Conservation (phyloP, 1,284 basidiomycete species). For the Macrocystidia cucumis region DNA sequence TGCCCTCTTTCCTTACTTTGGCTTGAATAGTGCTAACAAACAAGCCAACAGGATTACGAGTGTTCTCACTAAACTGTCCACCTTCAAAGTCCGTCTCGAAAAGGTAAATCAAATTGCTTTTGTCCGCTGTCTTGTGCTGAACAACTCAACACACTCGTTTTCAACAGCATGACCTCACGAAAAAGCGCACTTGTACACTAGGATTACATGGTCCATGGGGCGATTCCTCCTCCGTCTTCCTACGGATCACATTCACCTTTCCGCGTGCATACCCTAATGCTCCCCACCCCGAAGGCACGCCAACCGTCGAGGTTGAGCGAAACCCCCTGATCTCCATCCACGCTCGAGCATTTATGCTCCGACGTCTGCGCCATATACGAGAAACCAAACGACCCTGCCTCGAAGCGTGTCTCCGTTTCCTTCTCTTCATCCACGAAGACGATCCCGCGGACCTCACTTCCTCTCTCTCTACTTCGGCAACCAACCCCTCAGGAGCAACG, state of each 20-base stretch:
- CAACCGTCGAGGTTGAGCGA: slow-evolving; percentile 76
- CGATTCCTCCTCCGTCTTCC: slow-evolving; percentile 69
- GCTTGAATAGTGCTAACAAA: slow-evolving; percentile 3
- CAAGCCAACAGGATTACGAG: slow-evolving; percentile 57
- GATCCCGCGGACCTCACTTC: slow-evolving; percentile 30
- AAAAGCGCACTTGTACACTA: slow-evolving; percentile 78
- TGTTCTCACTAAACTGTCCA: slow-evolving; percentile 64
- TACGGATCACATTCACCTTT: slow-evolving; percentile 88
- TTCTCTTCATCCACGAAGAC: slow-evolving; percentile 63
- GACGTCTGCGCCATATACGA: slow-evolving; percentile 66
- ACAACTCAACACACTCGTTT: no score
- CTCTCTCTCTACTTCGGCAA: no score
- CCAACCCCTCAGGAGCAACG: no score
- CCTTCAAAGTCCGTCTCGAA: slow-evolving; percentile 76
- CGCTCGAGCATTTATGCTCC: slow-evolving; percentile 69
- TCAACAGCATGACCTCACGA: slow-evolving; percentile 70
- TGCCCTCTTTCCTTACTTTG: slow-evolving; percentile 5
- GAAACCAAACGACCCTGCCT: slow-evolving; percentile 71
- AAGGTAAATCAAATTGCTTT: slow-evolving; percentile 45
- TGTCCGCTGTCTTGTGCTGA: slow-evolving; percentile 7
- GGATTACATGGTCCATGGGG: slow-evolving; percentile 91
- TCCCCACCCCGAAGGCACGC: slow-evolving; percentile 53
- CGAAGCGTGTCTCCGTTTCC: slow-evolving; percentile 73
- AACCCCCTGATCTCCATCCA: slow-evolving; percentile 75
- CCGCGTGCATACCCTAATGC: slow-evolving; percentile 76